Percentiles rank a stretch among this genome's conserved stretches.
Conservation (phyloP, 768 basidiomycete genomes). For the Psilocybe azurescens region DNA sequence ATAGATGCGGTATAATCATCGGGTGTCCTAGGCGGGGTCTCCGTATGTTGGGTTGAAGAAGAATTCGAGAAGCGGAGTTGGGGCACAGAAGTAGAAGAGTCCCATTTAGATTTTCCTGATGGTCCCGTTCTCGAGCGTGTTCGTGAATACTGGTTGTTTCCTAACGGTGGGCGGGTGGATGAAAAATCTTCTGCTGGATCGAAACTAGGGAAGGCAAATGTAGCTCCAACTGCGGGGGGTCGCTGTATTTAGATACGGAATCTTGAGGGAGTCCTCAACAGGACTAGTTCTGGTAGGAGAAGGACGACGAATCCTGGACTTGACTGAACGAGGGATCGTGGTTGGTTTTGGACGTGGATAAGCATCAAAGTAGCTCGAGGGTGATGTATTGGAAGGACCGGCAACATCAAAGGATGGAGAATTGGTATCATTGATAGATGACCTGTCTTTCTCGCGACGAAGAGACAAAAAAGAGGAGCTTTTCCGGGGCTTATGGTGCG, state of each 20-base stretch:
- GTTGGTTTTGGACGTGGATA: constrained; percentile 46
- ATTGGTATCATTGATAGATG: constrained; percentile 20
- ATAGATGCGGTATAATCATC: constrained; percentile 46
- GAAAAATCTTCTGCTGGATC: constrained; percentile 37
- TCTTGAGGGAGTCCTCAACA: constrained; percentile 11
- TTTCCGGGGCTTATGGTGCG: constrained; percentile 53
- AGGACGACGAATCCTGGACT: constrained; percentile 31
- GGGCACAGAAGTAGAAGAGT: constrained; percentile 47
- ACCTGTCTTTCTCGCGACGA: constrained; percentile 52
- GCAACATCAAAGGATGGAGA: constrained; percentile 27
- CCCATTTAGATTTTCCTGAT: constrained; percentile 51
- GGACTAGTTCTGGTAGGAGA: constrained; percentile 20
- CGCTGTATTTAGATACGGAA: constrained; percentile 11
- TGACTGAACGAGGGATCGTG: constrained; percentile 37
- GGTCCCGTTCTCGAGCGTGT: constrained; percentile 65
- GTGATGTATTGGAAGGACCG: constrained; percentile 34
- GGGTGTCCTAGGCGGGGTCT: constrained; percentile 77
- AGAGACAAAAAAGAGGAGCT: constrained; percentile 64
- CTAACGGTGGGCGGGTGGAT: constrained; percentile 28
- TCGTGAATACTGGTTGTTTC: constrained; percentile 40
- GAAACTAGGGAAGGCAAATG: constrained; percentile 48
- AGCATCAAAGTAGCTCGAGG: constrained; percentile 50
- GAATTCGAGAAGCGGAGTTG: constrained; percentile 68
- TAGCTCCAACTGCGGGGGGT: constrained; percentile 30
- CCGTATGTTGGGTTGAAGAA: constrained; percentile 69